Evolutionary conservation across 768 basidiomycete genomes (phyloP).

Genomic region (Lactarius hatsudake): DNA sequence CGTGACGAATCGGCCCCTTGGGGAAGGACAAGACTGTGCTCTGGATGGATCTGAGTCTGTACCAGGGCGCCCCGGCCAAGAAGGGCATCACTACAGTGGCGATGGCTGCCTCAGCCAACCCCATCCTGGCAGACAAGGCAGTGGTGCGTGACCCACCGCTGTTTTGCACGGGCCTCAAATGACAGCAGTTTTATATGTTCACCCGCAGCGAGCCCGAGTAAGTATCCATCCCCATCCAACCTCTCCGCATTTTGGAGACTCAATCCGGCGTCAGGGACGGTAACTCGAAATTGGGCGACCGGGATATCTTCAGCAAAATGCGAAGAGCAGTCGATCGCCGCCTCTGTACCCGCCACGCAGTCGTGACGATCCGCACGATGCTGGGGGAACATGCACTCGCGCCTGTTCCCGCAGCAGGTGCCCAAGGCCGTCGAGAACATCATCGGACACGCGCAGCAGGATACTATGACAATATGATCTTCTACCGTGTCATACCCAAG

Average conservation of each 20-base stretch:
- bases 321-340: slow-evolving; percentile 88
- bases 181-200: slow-evolving; percentile 91
- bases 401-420: slow-evolving; percentile 85
- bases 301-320: slow-evolving; percentile 97
- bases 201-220: slow-evolving; percentile 89
- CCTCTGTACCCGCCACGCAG: slow-evolving; percentile 51
- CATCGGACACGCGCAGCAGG: slow-evolving; percentile 81
- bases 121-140: too few species aligned
- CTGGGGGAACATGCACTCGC: slow-evolving; percentile 71
- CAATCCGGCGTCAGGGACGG: slow-evolving; percentile 58
- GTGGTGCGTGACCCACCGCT: too few species aligned
- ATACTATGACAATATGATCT: slow-evolving; percentile 90
- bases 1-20: too few species aligned
- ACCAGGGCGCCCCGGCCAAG: too few species aligned
- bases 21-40: too few species aligned
- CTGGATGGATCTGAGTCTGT: too few species aligned
- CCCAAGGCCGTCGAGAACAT: slow-evolving; percentile 99
- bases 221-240: slow-evolving; percentile 31
- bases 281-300: slow-evolving; percentile 66
- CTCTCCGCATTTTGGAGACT: background rate
- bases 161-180: slow-evolving; percentile 93
- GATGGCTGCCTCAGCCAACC: too few species aligned
- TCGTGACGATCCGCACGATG: slow-evolving; percentile 93
- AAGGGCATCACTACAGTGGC: too few species aligned
- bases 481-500: slow-evolving; percentile 97